A percentile compares a stretch with the other conserved stretches of the same genome.
phyloP scores from a whole-genome alignment of 2,329 filamentous ascomycete genomes.

The Zymoseptoria passerinii region DNA sequence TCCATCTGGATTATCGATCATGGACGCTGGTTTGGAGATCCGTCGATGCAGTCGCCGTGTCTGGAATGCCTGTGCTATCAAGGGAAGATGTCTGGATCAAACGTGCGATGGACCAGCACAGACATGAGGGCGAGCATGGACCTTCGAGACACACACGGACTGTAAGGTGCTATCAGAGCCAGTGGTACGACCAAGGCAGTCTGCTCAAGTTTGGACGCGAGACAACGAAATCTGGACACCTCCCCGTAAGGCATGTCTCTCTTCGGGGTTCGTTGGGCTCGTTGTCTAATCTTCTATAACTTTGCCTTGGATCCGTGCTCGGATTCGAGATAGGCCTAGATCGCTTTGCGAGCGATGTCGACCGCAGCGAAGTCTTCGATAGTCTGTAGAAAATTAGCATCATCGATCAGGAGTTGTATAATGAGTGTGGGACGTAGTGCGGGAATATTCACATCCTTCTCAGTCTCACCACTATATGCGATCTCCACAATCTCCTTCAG shows the following conservation, averaged over 20 bases:
- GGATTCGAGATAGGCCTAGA: neutral
- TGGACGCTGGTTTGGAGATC: neutral
- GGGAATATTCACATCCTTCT: conserved; percentile 64
- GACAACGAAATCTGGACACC: neutral
- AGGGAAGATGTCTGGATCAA: neutral
- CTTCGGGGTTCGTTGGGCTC: neutral
- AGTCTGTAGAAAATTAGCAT: neutral
- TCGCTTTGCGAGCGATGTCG: neutral
- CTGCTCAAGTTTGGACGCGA: neutral
- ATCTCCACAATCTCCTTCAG: conserved; percentile 82
- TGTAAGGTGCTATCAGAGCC: neutral
- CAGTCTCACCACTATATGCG: conserved; percentile 62
- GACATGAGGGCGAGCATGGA: neutral
- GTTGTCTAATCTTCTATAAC: neutral
- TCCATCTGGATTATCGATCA: neutral
- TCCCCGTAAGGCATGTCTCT: neutral
- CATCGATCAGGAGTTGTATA: neutral
- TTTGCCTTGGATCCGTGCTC: neutral
- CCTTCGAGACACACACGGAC: neutral
- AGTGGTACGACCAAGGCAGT: neutral
- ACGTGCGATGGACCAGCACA: neutral
- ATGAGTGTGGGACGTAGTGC: conserved; percentile 32
- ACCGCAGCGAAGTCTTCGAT: neutral
- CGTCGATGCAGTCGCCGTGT: neutral
- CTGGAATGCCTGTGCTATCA: neutral